Evolutionary conservation across 495 filamentous ascomycete genomes (phyloP).

Genomic region (Pseudoneurospora amorphoporcata): DNA sequence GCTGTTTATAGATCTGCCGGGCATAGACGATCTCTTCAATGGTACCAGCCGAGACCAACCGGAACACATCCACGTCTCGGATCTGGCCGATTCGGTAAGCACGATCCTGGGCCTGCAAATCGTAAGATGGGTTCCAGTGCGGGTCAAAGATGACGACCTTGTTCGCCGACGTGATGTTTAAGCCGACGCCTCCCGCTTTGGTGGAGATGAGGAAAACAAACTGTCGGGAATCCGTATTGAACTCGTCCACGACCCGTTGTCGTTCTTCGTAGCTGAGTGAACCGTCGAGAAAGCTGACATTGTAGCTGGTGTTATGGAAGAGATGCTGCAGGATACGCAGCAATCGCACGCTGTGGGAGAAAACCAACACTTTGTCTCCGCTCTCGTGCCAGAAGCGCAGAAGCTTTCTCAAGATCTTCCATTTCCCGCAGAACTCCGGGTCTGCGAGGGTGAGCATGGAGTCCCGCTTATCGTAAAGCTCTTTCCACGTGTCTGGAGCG

Average conservation of each 20-base stretch:
- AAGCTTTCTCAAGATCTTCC: slow-evolving; percentile 82
- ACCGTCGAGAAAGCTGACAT: slow-evolving; percentile 83
- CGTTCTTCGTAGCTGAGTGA: slow-evolving; percentile 80
- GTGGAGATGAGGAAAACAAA: slow-evolving; percentile 97
- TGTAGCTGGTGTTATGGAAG: slow-evolving; percentile 85
- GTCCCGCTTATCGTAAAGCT: slow-evolving; percentile 65
- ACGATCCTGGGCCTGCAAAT: slow-evolving; percentile 92
- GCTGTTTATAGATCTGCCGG: slow-evolving; percentile 96
- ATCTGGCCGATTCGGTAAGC: slow-evolving; percentile 93
- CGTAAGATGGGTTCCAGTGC: slow-evolving; percentile 92
- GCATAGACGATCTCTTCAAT: slow-evolving; percentile 98
- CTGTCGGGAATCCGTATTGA: slow-evolving; percentile 78
- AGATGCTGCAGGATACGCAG: slow-evolving; percentile 78
- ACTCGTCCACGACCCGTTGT: slow-evolving; percentile 71
- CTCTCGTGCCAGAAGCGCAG: slow-evolving; percentile 81
- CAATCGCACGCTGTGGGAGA: slow-evolving; percentile 79
- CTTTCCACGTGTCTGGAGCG: slow-evolving; percentile 65
- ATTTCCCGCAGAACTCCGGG: slow-evolving; percentile 92
- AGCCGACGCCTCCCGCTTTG: slow-evolving; percentile 72
- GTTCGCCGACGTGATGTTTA: slow-evolving; percentile 96
- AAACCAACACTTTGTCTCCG: slow-evolving; percentile 88
- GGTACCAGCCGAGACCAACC: slow-evolving; percentile 83
- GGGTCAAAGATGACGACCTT: slow-evolving; percentile 97
- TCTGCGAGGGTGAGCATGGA: slow-evolving; percentile 76
- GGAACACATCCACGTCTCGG: slow-evolving; percentile 91